A percentile compares a stretch with the other conserved stretches of the same genome.
Conservation (phyloP, 129 eudicot genomes). For the Deinandra increscens region DNA sequence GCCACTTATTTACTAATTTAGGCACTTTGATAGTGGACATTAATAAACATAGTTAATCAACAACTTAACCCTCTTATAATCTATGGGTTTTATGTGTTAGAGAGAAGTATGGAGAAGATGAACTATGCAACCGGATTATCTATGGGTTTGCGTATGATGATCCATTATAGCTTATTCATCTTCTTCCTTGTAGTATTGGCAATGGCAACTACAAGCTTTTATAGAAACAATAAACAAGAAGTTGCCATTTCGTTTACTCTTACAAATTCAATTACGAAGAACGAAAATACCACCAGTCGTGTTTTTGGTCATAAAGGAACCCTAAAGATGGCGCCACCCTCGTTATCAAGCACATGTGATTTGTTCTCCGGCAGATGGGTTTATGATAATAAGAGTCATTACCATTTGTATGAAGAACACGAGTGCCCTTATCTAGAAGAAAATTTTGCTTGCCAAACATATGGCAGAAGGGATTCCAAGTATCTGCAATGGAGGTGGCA, state of each 20-base stretch:
- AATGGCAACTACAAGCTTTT: conserved; percentile 16
- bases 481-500: conserved; percentile 63
- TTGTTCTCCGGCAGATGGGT: too few species aligned
- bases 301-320: conserved; percentile 10
- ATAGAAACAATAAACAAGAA: conserved; percentile 19
- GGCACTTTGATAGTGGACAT: background rate
- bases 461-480: conserved; percentile 44
- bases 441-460: too few species aligned
- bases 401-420: too few species aligned
- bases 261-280: background rate
- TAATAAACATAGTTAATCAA: background rate
- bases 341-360: conserved; percentile 32
- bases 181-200: conserved; percentile 32
- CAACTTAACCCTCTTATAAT: background rate
- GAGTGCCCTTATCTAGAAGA: too few species aligned
- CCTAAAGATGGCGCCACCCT: background rate
- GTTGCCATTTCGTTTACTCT: background rate
- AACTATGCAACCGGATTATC: conserved; percentile 23
- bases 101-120: conserved; percentile 14
- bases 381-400: too few species aligned
- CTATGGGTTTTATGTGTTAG: conserved; percentile 4
- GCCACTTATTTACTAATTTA: background rate
- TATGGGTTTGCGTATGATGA: conserved; percentile 21
- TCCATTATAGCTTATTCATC: conserved; percentile 29
- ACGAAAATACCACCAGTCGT: background rate